phyloP scores from a whole-genome alignment of 192 early-diverging fungal genomes.

The Martensiomyces pterosporus region DNA sequence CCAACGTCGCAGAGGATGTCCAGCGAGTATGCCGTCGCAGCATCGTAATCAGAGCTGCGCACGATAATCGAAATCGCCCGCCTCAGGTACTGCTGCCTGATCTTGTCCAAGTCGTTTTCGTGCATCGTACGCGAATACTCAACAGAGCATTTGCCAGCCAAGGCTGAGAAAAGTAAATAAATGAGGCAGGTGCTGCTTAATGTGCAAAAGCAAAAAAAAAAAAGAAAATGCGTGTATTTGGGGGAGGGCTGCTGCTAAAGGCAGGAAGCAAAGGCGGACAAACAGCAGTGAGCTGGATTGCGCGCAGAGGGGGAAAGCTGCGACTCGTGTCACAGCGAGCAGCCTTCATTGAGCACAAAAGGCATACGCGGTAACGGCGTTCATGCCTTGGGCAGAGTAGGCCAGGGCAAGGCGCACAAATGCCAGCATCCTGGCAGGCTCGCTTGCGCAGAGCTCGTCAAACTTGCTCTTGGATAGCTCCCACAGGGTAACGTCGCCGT shows the following conservation, averaged over 20 bases:
- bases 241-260: neutral
- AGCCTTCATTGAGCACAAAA: conserved; percentile 46
- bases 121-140: too few species aligned
- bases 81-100: conserved; percentile 29
- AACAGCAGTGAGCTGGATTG: too few species aligned
- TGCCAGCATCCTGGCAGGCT: conserved; percentile 68
- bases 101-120: conserved; percentile 11
- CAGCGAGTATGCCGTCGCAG: conserved; percentile 24
- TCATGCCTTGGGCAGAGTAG: conserved; percentile 62
- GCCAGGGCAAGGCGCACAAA: conserved; percentile 77
- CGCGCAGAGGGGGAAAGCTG: too few species aligned
- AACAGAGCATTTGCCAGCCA: too few species aligned
- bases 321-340: too few species aligned
- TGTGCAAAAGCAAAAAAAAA: neutral
- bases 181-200: too few species aligned
- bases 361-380: conserved; percentile 48
- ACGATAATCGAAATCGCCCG: conserved; percentile 37
- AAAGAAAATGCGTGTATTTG: neutral
- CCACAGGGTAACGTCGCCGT: conserved; percentile 71
- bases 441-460: conserved; percentile 59
- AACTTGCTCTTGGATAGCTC: conserved; percentile 60
- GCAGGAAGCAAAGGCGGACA: too few species aligned
- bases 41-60: conserved; percentile 26
- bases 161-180: too few species aligned
- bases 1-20: conserved; percentile 36